Evolutionary conservation across 164 flowering plant genomes (phyloP).

Genomic region (Annona squamosa): DNA sequence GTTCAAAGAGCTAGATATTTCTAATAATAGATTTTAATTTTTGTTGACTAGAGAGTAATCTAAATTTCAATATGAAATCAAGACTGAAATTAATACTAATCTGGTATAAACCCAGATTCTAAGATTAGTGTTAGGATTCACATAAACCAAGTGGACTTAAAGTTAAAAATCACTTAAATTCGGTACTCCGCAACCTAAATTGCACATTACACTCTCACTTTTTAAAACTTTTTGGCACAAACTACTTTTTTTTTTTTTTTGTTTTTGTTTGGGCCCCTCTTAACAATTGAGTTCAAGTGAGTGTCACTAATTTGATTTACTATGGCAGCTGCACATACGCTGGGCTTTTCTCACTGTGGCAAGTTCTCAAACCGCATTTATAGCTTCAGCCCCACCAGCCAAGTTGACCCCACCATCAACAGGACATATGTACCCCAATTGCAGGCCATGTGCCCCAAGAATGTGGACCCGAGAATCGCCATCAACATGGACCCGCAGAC

Average conservation of each 20-base stretch:
- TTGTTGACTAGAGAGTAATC: too few relatives aligned
- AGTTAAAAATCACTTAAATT: too few relatives aligned
- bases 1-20: too few relatives aligned
- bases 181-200: too few relatives aligned
- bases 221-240: too few relatives aligned
- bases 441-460: conserved; percentile 48
- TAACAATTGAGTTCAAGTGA: not conserved
- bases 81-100: too few relatives aligned
- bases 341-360: conserved; percentile 68
- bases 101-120: too few relatives aligned
- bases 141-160: too few relatives aligned
- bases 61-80: too few relatives aligned
- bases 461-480: conserved; percentile 71
- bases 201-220: not conserved
- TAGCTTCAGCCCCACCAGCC: conserved; percentile 8
- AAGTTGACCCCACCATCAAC: conserved; percentile 53
- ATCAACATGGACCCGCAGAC: conserved; percentile 78
- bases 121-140: too few relatives aligned
- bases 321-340: conserved; percentile 53
- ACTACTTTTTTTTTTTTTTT: too few relatives aligned
- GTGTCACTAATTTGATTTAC: not conserved
- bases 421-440: conserved; percentile 36
- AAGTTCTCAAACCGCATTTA: conserved; percentile 47
- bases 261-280: not conserved
- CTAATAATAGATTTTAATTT: too few relatives aligned